Base-by-base conservation (phyloP, 2,329 filamentous ascomycete genomes). In the Epichloe uncinata region DNA sequence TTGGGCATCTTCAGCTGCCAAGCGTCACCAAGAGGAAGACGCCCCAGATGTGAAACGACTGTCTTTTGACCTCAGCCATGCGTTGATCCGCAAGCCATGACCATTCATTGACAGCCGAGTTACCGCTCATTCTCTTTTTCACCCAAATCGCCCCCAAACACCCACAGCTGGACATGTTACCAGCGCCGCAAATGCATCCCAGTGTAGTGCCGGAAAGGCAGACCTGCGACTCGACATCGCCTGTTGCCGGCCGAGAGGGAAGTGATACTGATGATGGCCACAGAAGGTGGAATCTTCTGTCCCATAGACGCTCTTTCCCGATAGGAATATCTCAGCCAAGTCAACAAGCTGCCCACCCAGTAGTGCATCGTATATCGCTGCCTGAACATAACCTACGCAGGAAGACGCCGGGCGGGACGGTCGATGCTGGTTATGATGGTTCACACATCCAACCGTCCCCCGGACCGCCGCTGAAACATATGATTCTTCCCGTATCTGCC, bases 391-490 rank as follows among this genome's bases (percentile, higher is more conserved):
- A 87, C 58, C 73, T 96, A 50, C 81, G 91, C 56, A 81, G 91
- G 56, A 97, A 97, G 67, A 97, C 91, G 8, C 93, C 91, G 4
- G 91, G 84, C 61, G 93, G 91, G n/a, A 95, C 89, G 37, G 77
- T 97, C 53, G 84, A 91, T 56, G 88, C 87, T 49, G 89, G 88
- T 11, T 96, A 95, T 61, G 90, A 97, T 73, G 88, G 86, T 34
- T 87, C 86, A 5, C 81, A 83, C 1, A 75, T 82, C 20, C 84
- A 88, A 60, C 79, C 84, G 58, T 80, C 77, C 9, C 82, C 82
- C 36, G 85, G 85, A 37, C 87, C 86, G 37, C 83, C 87, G 1
- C 72, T 81, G 44, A 96, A 96, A 67, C 89, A 95, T 63, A 80
- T 95, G 62, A 73, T 93, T 18, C 72, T 95, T 30, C 82, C 87